A percentile compares a stretch with the other conserved stretches of the same genome.
phyloP scores from a whole-genome alignment of 129 eudicot genomes.

The Ambrosia trifida region DNA sequence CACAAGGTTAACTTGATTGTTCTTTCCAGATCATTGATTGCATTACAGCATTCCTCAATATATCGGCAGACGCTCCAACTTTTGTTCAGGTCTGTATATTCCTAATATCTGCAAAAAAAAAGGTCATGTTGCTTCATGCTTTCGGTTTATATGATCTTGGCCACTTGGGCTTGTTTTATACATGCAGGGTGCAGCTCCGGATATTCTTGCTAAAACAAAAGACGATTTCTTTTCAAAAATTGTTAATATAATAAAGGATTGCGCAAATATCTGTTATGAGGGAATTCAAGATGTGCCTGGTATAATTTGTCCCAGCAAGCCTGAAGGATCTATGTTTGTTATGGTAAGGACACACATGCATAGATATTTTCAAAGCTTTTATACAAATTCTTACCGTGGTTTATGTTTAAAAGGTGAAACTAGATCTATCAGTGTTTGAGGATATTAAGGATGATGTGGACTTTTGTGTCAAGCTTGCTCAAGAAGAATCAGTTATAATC shows the following conservation, averaged over 20 bases:
- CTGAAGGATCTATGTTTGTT: slow-evolving; percentile 90
- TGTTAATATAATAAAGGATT: slow-evolving; percentile 44
- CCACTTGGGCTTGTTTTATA: slow-evolving; percentile 1
- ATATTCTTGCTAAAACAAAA: slow-evolving; percentile 63
- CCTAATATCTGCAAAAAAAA: not conserved
- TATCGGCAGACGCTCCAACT: slow-evolving; percentile 68
- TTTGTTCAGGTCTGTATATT: slow-evolving; percentile 62
- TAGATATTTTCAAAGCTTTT: not conserved
- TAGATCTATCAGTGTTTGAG: slow-evolving; percentile 57
- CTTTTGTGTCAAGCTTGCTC: slow-evolving; percentile 68
- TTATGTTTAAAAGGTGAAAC: slow-evolving; percentile 53
- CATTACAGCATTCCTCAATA: slow-evolving; percentile 63
- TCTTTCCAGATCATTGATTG: slow-evolving; percentile 57
- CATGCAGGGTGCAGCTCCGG: slow-evolving; percentile 71
- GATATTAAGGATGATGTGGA: slow-evolving; percentile 79
- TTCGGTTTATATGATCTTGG: slow-evolving; percentile 9
- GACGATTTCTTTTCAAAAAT: slow-evolving; percentile 62
- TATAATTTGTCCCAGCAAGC: slow-evolving; percentile 82
- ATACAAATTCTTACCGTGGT: not conserved
- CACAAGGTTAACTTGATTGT: not conserved
- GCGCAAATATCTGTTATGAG: slow-evolving; percentile 54
- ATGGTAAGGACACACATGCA: slow-evolving; percentile 52
- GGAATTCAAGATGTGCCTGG: slow-evolving; percentile 60
- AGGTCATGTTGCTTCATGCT: not conserved
- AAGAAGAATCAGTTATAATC: slow-evolving; percentile 76